Base-by-base conservation (phyloP, 345 rosid species). In the Salix exigua region DNA sequence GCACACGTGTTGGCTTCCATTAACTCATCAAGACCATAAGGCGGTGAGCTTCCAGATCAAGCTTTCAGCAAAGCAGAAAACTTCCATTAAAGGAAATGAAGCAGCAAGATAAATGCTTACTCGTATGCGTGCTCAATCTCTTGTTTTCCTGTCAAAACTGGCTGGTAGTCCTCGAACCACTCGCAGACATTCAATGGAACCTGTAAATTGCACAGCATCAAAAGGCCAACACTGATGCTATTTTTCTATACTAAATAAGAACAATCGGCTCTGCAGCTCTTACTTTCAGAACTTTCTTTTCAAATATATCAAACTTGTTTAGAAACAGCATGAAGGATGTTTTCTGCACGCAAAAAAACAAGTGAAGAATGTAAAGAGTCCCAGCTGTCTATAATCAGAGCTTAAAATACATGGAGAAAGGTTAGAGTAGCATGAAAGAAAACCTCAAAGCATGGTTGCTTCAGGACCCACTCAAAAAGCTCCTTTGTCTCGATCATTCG, bases 391-490 rank as follows among this genome's bases (percentile, higher is more conserved):
- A 17, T 38, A 18, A 25, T 26, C 8, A 37, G 44, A 38, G 58
- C 23, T 26, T 10, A 19, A 12, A 48, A 50, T 23, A 65, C 18
- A 70, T 40, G 26, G 35, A 30, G 61, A 69, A 60, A 68, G 31
- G 12, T 28, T 50, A 28, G 76, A 40, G 65, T 68, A 72, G 38
- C 2, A 35, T 25, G 19, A 55, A 58, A 25, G 73, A 30, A 35
- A 77, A 96, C 99, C 99, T 93, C 97, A 60, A 96, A 96, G 87
- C 99, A 96, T 23, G 97, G 97, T 78, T 96, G 98, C 89, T 92
- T 96, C 78, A 96, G 83, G 79, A 96, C 97, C 99, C 99, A 96
- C 72, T 96, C 94, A 61, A 94, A 94, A 14, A 96, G 90, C 74
- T 96, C 97, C 83, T 88, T 96, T 1, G 99, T 90, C 85, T 92